Evolutionary conservation across 169 alveolate genomes (phyloP).

Genomic region (Theileria sp.): DNA sequence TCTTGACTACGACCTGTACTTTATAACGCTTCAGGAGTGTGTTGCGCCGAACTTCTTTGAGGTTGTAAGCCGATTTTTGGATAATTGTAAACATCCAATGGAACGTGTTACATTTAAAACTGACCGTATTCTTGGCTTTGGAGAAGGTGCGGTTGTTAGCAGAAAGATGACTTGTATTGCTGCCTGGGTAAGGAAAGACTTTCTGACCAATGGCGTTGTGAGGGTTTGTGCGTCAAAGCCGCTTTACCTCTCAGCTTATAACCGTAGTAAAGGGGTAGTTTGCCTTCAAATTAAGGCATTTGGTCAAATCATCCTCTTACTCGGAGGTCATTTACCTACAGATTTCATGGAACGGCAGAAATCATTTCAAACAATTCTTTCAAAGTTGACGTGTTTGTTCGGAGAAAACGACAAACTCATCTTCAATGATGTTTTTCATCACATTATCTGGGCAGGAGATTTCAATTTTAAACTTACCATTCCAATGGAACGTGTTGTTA

Average conservation of each 20-base stretch:
- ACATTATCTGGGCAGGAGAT: conserved; percentile 85
- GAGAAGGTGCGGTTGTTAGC: conserved; percentile 83
- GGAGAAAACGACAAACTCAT: conserved; percentile 66
- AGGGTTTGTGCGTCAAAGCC: conserved; percentile 65
- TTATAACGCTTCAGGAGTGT: conserved; percentile 79
- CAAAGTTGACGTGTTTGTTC: conserved; percentile 67
- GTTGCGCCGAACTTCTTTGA: conserved; percentile 71
- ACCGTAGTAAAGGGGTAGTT: conserved; percentile 82
- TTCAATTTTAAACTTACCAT: conserved; percentile 73
- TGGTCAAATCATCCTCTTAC: conserved; percentile 72
- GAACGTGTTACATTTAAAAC: background rate
- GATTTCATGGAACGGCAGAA: conserved; percentile 67
- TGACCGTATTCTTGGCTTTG: conserved; percentile 78
- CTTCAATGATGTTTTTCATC: conserved; percentile 80
- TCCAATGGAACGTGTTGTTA: conserved; percentile 35
- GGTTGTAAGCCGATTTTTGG: conserved; percentile 68
- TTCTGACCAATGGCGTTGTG: conserved; percentile 62
- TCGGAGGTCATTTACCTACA: conserved; percentile 86
- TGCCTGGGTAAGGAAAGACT: conserved; percentile 64
- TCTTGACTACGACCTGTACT: conserved; percentile 78
- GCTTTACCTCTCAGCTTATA: conserved; percentile 66
- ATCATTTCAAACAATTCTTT: conserved; percentile 68
- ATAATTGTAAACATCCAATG: conserved; percentile 22
- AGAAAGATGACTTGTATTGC: conserved; percentile 78
- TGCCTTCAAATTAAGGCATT: conserved; percentile 67